Percentiles rank a stretch among this genome's conserved stretches.
Evolutionary conservation across 352 stramenopile genomes (phyloP).

Genomic region (Elongisporangium prolatum): DNA sequence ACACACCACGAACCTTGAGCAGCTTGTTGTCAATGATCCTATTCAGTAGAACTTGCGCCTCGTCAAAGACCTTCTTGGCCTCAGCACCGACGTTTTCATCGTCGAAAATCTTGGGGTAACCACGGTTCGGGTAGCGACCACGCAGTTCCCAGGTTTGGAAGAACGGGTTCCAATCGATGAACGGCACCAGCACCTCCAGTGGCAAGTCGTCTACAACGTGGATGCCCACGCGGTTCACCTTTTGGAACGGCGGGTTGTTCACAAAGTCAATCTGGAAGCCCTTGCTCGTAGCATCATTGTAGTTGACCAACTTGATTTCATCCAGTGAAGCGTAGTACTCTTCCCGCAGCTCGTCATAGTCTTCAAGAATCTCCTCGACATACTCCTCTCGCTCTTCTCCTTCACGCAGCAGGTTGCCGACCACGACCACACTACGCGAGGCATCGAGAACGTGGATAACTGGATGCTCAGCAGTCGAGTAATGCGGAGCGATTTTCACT

Average conservation of each 20-base stretch:
- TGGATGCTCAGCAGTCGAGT: conserved; percentile 92
- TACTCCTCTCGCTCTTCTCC: conserved; percentile 91
- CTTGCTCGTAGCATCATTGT: conserved; percentile 51
- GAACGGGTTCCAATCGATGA: conserved; percentile 99
- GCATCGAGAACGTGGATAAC: conserved; percentile 98
- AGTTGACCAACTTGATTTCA: conserved; percentile 64
- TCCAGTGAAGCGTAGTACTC: conserved; percentile 82
- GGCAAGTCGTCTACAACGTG: conserved; percentile 85
- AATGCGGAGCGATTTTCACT: conserved; percentile 97
- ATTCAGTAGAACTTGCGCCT: conserved; percentile 93
- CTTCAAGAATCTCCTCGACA: conserved; percentile 92
- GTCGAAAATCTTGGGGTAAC: conserved; percentile 98
- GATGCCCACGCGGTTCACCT: conserved; percentile 81
- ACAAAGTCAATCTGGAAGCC: conserved; percentile 91
- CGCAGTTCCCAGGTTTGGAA: conserved; percentile 98
- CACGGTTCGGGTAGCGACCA: conserved; percentile 96
- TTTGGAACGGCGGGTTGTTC: conserved; percentile 72
- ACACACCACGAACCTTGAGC: conserved; percentile 89
- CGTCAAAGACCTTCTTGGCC: conserved; percentile 96
- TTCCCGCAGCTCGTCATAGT: conserved; percentile 90
- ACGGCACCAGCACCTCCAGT: conserved; percentile 90
- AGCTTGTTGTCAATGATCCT: conserved; percentile 92
- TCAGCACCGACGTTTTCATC: conserved; percentile 93
- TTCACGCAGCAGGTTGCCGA: conserved; percentile 87
- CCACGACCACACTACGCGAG: conserved; percentile 93